Base-by-base conservation (phyloP, 192 early-diverging fungal species). In the Entomortierella lignicola region DNA sequence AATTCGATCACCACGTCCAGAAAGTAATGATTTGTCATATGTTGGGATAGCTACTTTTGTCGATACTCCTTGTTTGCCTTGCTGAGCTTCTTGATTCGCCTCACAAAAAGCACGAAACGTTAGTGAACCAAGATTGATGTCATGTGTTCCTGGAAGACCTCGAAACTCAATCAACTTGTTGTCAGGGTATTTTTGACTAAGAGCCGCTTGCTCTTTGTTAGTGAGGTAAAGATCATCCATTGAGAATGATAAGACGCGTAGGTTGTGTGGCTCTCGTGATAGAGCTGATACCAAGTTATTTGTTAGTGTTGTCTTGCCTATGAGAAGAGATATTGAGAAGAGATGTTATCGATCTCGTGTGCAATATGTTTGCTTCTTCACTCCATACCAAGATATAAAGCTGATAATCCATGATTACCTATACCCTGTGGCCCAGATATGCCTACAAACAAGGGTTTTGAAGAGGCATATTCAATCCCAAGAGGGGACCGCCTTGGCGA, bases 111-210 rank as follows among this genome's bases (percentile, higher is more conserved):
- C 63, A 17, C 71, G 47, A 26, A 97, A 81, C 0, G 88, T 88
- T 0, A 66, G 4, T 8, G 65, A 52, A 3, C 90, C 94, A 4
- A 99, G 83, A 18, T 58, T 48, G 8, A 96, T 32, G 74, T 98
- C 96, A 68, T 98, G 96, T 6, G 96, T 96, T 1, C 97, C 97
- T 4, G 96, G 92, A 56, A 94, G 90, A 10, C 97, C 97, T 30
- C 97, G 86, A 60, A 85, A 91, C 63, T 92, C 85, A 29, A 95
- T 85, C 18, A 99, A 82, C 30, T 89, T 88, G 72, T 98, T 97
- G 32, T 47, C 69, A 0, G 82, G 71, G 53, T 90, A 58, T 4
- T 25, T 41, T 8, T 60, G n/a, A 8, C 87, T 51, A 1, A 93
- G 66, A 2, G 75, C 44, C 8, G 63, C 54, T 68, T 95, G 96